Base-by-base conservation (phyloP, 2,329 filamentous ascomycete genomes). In the Aspergillus caelatus region DNA sequence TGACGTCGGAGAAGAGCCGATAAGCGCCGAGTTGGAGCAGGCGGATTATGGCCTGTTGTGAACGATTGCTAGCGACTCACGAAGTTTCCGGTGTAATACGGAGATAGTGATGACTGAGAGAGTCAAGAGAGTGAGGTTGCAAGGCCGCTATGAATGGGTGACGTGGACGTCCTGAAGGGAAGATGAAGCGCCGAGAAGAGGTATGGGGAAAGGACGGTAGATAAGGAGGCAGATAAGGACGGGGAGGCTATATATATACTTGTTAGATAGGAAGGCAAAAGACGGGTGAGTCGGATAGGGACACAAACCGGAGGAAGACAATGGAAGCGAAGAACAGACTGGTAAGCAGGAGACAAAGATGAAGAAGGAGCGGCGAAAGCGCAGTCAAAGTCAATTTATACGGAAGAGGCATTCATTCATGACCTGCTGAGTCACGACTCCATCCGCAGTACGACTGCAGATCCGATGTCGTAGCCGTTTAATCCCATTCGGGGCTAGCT, bases 341-440 rank as follows among this genome's bases (percentile, higher is more conserved):
- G 41, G n/a, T 46, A 46, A 46, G 21, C 39, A 46, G 41, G 56
- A 46, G 45, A 54, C 46, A 30, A 55, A 62, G 46, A 30, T 34
- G 62, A 45, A 48, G 32, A 63, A 58, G 61, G 58, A 64, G 58
- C 55, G 67, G 67, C 64, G 62, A 68, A 60, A 67, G 59, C 43
- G 64, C 59, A 62, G 62, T 57, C 57, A 69, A 65, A 69, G 67
- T 68, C 67, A 69, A 69, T 69, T 69, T 69, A 69, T 68, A 68
- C 54, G 62, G 65, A 63, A 41, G 61, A 41, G 46, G 60, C 45
- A 61, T 62, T 65, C 62, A 62, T 62, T 59, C 58, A 61, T 58
- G 60, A 39, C 62, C 56, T 63, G 66, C 66, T 67, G 66, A 66
- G 62, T 66, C 66, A 67, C 63, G 52, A 48, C 58, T 39, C 21